A percentile compares a stretch with the other conserved stretches of the same genome.
Conservation (phyloP, 345 rosid species). For the Pugionium cornutum region DNA sequence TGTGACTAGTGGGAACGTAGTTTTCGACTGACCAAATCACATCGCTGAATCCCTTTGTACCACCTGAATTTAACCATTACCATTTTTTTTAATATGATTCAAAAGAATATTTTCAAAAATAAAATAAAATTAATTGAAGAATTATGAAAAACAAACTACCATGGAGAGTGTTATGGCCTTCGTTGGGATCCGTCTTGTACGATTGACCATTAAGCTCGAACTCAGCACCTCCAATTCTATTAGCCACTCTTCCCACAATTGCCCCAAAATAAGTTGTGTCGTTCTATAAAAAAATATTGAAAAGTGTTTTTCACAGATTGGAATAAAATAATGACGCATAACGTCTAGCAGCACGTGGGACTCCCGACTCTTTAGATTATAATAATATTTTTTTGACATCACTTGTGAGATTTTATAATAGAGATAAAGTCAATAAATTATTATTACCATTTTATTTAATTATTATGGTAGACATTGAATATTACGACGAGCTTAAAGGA, state of each 20-base stretch:
- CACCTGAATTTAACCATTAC: constrained; percentile 48
- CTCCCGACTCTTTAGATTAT: too few relatives aligned
- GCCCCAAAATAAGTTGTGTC: constrained; percentile 79
- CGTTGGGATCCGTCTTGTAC: constrained; percentile 60
- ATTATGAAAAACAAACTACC: constrained; percentile 39
- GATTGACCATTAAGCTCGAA: constrained; percentile 59
- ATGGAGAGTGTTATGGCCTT: constrained; percentile 75
- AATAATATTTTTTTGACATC: too few relatives aligned
- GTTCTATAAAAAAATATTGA: constrained; percentile 40
- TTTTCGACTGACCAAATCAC: constrained; percentile 63
- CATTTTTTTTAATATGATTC: neutral
- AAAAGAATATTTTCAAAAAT: neutral
- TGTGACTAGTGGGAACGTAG: constrained; percentile 44
- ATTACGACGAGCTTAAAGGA: constrained; percentile 16
- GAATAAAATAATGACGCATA: neutral
- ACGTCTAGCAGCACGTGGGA: constrained; percentile 6
- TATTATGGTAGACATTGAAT: constrained; percentile 1
- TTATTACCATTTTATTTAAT: too few relatives aligned
- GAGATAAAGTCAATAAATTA: neutral
- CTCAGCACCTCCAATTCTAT: constrained; percentile 67
- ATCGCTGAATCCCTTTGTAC: constrained; percentile 63
- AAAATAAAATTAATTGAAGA: neutral
- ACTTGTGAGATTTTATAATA: neutral
- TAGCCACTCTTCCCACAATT: constrained; percentile 82
- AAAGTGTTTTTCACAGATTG: too few relatives aligned